phyloP scores from a whole-genome alignment of 2,329 filamentous ascomycete species.

The Hymenoscyphus fructigenus region DNA sequence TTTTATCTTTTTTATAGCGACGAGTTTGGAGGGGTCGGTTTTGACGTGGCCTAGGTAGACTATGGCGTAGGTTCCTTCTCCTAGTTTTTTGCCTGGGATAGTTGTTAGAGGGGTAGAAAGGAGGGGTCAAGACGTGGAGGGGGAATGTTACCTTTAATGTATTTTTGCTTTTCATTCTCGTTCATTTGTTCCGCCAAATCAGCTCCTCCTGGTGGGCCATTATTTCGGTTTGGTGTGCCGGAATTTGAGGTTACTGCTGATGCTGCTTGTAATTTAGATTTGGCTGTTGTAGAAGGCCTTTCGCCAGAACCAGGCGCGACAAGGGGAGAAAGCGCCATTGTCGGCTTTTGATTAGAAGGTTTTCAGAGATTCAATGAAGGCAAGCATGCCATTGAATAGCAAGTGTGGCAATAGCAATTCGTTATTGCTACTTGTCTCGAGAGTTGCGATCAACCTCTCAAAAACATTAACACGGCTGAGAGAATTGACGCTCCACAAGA shows the following conservation, averaged over 20 bases:
- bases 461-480: slow-evolving; percentile 5
- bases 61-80: slow-evolving; percentile 94
- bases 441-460: neutral
- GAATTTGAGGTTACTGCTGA: slow-evolving; percentile 17
- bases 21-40: slow-evolving; percentile 66
- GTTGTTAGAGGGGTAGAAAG: slow-evolving; percentile 13
- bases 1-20: slow-evolving; percentile 95
- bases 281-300: slow-evolving; percentile 12
- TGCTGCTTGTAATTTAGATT: slow-evolving; percentile 23
- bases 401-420: neutral
- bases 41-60: slow-evolving; percentile 87
- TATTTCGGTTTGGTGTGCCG: slow-evolving; percentile 24
- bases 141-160: slow-evolving; percentile 68
- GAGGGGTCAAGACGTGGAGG: slow-evolving; percentile 17
- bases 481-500: neutral
- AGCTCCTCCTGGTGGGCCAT: slow-evolving; percentile 34
- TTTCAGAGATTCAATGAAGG: neutral
- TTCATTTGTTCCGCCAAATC: slow-evolving; percentile 80
- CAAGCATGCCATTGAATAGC: neutral
- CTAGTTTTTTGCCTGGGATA: slow-evolving; percentile 75
- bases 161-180: slow-evolving; percentile 80
- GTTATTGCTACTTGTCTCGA: neutral
- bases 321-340: slow-evolving; percentile 30
- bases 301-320: slow-evolving; percentile 24
- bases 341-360: neutral